Base-by-base conservation (phyloP, 192 early-diverging fungal genomes). In the Backusella macrospora region DNA sequence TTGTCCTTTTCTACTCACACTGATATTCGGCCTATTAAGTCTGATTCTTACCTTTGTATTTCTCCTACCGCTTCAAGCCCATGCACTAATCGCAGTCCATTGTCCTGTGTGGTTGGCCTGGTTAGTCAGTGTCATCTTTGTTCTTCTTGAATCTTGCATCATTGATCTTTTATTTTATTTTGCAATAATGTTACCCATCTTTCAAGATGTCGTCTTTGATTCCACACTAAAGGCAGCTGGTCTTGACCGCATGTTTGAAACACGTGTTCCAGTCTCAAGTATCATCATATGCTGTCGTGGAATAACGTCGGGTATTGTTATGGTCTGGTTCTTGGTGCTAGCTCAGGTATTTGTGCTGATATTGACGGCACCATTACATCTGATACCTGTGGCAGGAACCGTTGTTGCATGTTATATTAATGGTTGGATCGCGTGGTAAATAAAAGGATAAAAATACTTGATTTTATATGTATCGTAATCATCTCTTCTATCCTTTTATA, bases 21-120 rank as follows among this genome's bases (percentile, higher is more conserved):
- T 89, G 10, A 37, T 83, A 21, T 82, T 86, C 77, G 82, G 81
- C 8, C 72, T 89, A 26, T 71, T 73, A 0, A 68, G 77, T 26
- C 72, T 86, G 10, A 79, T 90, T 29, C 73, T 88, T 39, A 78
- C 82, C 4, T 88, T 91, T 71, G 84, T 81, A 4, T 87, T 84
- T 75, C 70, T 87, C 5, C 80, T 91, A 67, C 76, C 78, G 21
- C 76, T 86, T 1, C 90, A 91, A 75, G 88, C 89, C 5, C 81
- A 88, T 74, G 90, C 83, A 13, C 77, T 91, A 10, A 85, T 85
- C 16, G 15, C 42, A 1, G 82, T 45, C 8, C 72, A 82, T 4
- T 85, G 87, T 40, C 89, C 88, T n/a, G 78, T 72, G 0, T 88
- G 89, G 78, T 77, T 90, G 3, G 85, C 88, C 18, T 91, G 90